Base-by-base conservation (phyloP, 1,139 yeast species). In the Protomyces pachydermus region DNA sequence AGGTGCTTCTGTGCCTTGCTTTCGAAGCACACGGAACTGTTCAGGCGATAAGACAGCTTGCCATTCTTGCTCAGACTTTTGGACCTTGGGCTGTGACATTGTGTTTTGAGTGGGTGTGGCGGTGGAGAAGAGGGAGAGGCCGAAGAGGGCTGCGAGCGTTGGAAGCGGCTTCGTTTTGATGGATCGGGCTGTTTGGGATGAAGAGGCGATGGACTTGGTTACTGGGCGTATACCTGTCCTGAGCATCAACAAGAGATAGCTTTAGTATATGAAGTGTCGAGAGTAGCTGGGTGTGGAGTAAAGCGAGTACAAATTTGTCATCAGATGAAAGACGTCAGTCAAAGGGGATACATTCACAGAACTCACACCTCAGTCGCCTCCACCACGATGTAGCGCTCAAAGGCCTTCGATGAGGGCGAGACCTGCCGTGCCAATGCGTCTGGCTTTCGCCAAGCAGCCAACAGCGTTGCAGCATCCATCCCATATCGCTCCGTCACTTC, bases 1-100 rank as follows among this genome's bases (percentile, higher is more conserved):
- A 3, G 98, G 95, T 38, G 87, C 80, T 74, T 93, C 98, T 1
- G 98, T 93, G 54, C 87, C 91, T 72, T 82, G 84, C 69, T 87
- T 82, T 69, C 97, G 83, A 58, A 93, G 78, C 1, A 93, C 89
- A 54, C 83, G 80, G 74, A 87, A 88, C 73, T 93, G 98, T 65
- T 81, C 66, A 0, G 96, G 91, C 2, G 84, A 76, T 60, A 93
- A 80, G 0, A 84, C 76, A 0, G 96, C 95, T 70, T 82, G 80
- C 98, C 98, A 93, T 74, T 89, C 93, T 37, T 77, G 74, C 5
- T 85, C 87, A 3, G 85, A 67, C 70, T 83, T 85, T 16, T 68
- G 64, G 23, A 60, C 64, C 18, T 55, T 46, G 37, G 48, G 48
- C 6, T 18, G 48, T 12, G 61, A 20, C 42, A 20, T 35, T 42